Conservation (phyloP, 2,329 filamentous ascomycete species). For the Penicillium sp. region DNA sequence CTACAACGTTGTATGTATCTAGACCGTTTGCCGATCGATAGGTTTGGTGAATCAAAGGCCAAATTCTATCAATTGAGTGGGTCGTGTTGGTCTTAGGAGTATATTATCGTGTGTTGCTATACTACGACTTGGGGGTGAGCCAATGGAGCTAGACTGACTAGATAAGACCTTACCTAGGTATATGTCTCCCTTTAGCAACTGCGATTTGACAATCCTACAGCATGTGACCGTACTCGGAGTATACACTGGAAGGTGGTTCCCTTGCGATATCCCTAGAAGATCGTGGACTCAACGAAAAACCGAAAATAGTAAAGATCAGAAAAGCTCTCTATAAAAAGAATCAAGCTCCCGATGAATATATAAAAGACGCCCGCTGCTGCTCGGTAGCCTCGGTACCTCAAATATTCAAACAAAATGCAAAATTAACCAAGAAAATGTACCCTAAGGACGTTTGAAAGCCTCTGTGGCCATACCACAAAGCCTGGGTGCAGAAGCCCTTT, state of each 20-base stretch:
- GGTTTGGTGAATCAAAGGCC: neutral
- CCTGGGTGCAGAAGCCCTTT: neutral
- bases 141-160: neutral
- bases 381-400: neutral
- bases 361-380: neutral
- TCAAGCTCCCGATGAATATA: slow-evolving; percentile 2
- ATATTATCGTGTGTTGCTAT: neutral
- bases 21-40: neutral
- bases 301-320: neutral
- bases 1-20: neutral
- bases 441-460: neutral
- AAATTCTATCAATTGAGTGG: neutral
- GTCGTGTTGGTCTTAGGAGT: neutral
- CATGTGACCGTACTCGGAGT: neutral
- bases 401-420: slow-evolving; percentile 2
- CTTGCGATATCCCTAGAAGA: neutral
- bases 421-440: neutral
- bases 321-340: slow-evolving; percentile 1
- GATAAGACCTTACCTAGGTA: too few species aligned
- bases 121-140: neutral
- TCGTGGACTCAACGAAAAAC: neutral
- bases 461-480: neutral
- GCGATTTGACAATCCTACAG: too few species aligned
- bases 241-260: neutral
- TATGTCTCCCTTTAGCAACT: neutral